Evolutionary conservation across 75 land plant genomes (phyloP).

Genomic region (Cunninghamia lanceolata): DNA sequence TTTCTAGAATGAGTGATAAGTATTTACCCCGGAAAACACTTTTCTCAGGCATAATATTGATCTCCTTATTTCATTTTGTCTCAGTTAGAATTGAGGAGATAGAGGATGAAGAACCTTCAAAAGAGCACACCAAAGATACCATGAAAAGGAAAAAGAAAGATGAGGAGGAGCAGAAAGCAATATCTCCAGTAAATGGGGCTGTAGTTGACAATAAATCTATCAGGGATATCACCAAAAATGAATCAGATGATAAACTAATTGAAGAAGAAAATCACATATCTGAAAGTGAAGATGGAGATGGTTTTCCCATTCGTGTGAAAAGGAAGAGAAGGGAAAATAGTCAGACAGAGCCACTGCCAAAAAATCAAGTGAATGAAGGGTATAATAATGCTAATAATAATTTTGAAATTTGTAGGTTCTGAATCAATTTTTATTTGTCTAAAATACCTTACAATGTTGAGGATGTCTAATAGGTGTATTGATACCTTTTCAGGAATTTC

Average conservation of each 20-base stretch:
- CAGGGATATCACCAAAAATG: background rate
- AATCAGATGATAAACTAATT: background rate
- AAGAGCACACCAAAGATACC: conserved; percentile 11
- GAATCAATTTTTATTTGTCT: background rate
- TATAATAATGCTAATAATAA: conserved; percentile 11
- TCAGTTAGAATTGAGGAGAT: conserved; percentile 89
- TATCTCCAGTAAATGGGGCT: background rate
- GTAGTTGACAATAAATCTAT: background rate
- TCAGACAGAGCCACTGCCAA: conserved; percentile 11
- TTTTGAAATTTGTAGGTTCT: background rate
- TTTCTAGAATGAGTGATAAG: background rate
- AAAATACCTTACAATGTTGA: background rate
- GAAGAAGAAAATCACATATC: conserved; percentile 7
- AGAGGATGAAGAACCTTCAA: conserved; percentile 44
- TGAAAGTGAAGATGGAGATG: conserved; percentile 96
- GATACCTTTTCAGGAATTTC: conserved; percentile 4
- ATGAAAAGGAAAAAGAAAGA: background rate
- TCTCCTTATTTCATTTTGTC: background rate
- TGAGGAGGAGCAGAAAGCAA: background rate
- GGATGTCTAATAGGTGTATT: background rate
- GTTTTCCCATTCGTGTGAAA: conserved; percentile 52
- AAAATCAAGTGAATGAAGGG: conserved; percentile 18
- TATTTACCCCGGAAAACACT: background rate
- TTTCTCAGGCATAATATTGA: background rate
- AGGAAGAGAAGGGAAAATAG: conserved; percentile 16